Percentiles rank a stretch among this genome's conserved stretches.
These are phyloP conservation scores for Coniella vitis DNA, from an alignment of 2,329 filamentous ascomycete genomes.

Conservation along the genomic window DNA sequence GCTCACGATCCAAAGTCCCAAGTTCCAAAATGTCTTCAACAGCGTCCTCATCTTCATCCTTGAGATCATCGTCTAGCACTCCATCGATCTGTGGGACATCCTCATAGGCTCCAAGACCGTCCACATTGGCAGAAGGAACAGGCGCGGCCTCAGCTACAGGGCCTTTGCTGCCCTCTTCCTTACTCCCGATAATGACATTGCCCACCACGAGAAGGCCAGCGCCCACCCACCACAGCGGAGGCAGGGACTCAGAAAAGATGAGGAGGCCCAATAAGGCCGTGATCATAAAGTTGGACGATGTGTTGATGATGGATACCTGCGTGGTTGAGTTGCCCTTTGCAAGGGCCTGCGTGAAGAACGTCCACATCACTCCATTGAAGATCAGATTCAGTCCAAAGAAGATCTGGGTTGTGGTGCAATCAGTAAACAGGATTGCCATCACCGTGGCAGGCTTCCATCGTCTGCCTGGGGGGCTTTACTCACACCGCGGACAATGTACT, in stretches of 20 bases:
- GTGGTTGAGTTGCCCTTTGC: slow-evolving; percentile 68
- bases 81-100: slow-evolving; percentile 23
- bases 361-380: slow-evolving; percentile 81
- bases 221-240: slow-evolving; percentile 70
- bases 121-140: slow-evolving; percentile 17
- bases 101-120: slow-evolving; percentile 22
- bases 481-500: slow-evolving; percentile 43
- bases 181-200: slow-evolving; percentile 69
- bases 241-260: slow-evolving; percentile 66
- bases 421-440: neutral
- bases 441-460: no score
- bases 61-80: slow-evolving; percentile 1
- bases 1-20: slow-evolving; percentile 14
- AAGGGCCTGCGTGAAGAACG: slow-evolving; percentile 73
- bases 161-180: slow-evolving; percentile 43
- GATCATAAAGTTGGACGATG: slow-evolving; percentile 72
- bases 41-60: slow-evolving; percentile 19
- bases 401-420: slow-evolving; percentile 34
- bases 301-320: slow-evolving; percentile 76
- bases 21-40: slow-evolving; percentile 21
- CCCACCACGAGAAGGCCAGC: slow-evolving; percentile 66
- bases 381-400: slow-evolving; percentile 71
- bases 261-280: slow-evolving; percentile 64
- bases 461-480: slow-evolving; percentile 22
- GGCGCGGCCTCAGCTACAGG: neutral